These are phyloP conservation scores for Hortiboletus rubellus DNA, from an alignment of 1,284 basidiomycete species.

Conservation along the genomic window DNA sequence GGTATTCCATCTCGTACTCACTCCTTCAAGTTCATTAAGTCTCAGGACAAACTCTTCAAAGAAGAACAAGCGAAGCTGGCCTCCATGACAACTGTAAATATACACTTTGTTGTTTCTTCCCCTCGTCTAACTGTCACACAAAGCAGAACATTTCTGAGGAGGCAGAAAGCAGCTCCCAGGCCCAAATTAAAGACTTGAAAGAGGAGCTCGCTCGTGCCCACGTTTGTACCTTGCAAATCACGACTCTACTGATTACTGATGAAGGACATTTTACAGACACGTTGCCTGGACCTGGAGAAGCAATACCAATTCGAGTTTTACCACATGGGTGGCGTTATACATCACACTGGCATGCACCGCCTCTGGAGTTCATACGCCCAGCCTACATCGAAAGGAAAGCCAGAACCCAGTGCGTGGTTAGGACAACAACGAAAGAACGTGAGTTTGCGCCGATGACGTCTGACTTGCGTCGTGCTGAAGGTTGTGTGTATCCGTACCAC, in stretches of 20 bases:
- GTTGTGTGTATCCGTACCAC: neutral
- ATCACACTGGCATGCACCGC: conserved; percentile 65
- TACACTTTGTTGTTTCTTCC: neutral
- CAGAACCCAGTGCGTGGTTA: conserved; percentile 57
- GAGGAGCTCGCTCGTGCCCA: conserved; percentile 67
- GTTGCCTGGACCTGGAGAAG: conserved; percentile 54
- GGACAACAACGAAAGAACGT: conserved; percentile 58
- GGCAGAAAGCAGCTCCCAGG: conserved; percentile 64
- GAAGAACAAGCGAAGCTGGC: conserved; percentile 64
- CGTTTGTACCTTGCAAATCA: conserved; percentile 37
- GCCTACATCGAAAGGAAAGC: conserved; percentile 41
- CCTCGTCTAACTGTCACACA: conserved; percentile 8
- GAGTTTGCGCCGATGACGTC: conserved; percentile 18
- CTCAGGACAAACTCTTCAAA: conserved; percentile 87
- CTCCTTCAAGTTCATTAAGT: conserved; percentile 76
- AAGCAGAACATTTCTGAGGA: conserved; percentile 66
- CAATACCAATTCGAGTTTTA: conserved; percentile 77
- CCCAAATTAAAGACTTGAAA: conserved; percentile 70
- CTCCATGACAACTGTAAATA: conserved; percentile 23
- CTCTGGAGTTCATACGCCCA: conserved; percentile 52
- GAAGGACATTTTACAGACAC: conserved; percentile 40
- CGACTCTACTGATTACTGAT: neutral
- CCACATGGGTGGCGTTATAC: conserved; percentile 76
- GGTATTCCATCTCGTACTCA: conserved; percentile 3
- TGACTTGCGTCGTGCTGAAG: conserved; percentile 5